Conservation (phyloP, 2,329 filamentous ascomycete species). For the Stromatinia cepivora region DNA sequence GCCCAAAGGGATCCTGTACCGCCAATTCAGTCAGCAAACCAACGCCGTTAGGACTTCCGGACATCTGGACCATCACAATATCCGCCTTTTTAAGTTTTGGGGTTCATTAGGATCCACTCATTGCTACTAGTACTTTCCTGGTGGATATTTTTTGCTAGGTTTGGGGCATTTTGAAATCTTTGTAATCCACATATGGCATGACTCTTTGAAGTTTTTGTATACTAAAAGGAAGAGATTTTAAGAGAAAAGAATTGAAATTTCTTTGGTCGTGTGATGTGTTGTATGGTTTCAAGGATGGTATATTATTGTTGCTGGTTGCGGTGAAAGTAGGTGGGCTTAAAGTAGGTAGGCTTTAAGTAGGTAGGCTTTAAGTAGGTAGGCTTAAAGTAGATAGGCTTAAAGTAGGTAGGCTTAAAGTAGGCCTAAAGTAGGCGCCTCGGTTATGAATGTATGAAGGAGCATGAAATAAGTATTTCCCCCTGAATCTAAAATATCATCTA, state of each 20-base stretch:
- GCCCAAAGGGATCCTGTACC: not conserved
- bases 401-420: not conserved
- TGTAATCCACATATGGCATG: slow-evolving; percentile 11
- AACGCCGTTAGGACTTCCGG: slow-evolving; percentile 5
- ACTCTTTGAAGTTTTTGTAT: slow-evolving; percentile 16
- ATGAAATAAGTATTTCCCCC: not conserved
- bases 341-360: not conserved
- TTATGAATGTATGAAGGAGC: not conserved
- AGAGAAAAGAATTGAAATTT: not conserved
- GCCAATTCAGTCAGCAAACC: not conserved
- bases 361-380: not conserved
- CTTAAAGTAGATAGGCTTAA: not conserved
- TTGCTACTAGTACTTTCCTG: not conserved
- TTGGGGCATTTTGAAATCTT: not conserved
- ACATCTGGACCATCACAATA: slow-evolving; percentile 14
- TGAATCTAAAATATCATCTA: not conserved
- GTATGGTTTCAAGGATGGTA: not conserved
- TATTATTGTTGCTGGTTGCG: not conserved
- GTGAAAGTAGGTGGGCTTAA: not conserved
- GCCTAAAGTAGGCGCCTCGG: too few relatives aligned
- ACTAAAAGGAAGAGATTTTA: not conserved
- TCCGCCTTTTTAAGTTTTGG: slow-evolving; percentile 10
- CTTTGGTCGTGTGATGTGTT: slow-evolving; percentile 6
- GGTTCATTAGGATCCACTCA: not conserved
- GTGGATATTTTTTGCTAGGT: not conserved